These are phyloP conservation scores for Dichotomopilus funicola DNA, from an alignment of 2,329 filamentous ascomycete species.

Conservation along the genomic window DNA sequence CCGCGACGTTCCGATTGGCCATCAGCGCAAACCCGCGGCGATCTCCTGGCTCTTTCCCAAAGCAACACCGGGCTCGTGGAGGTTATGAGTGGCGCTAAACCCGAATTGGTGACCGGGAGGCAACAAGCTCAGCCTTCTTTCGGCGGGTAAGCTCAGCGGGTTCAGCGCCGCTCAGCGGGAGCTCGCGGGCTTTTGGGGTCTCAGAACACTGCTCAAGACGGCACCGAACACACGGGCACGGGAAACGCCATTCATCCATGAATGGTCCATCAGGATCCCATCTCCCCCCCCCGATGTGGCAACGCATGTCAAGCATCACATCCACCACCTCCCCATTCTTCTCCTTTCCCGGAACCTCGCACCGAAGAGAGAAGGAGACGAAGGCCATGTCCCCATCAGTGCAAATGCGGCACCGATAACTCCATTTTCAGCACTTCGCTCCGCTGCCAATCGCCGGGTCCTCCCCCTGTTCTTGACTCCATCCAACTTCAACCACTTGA, in stretches of 20 bases:
- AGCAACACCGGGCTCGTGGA: slow-evolving; percentile 18
- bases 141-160: neutral
- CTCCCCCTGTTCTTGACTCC: neutral
- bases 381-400: neutral
- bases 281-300: slow-evolving; percentile 1
- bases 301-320: neutral
- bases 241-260: neutral
- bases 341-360: neutral
- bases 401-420: slow-evolving; percentile 7
- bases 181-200: neutral
- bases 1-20: slow-evolving; percentile 8
- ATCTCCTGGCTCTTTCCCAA: slow-evolving; percentile 18
- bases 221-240: neutral
- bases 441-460: neutral
- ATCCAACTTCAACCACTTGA: neutral
- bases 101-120: slow-evolving; percentile 22
- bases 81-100: slow-evolving; percentile 13
- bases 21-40: neutral
- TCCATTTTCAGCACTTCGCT: neutral
- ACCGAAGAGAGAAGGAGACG: neutral
- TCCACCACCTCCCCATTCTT: neutral
- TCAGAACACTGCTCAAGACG: slow-evolving; percentile 2
- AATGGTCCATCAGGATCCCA: neutral
- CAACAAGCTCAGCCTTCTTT: slow-evolving; percentile 18
- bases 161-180: too few species aligned